Evolutionary conservation across 371 early-diverging fungal genomes (phyloP).

Genomic region (Parasitella parasitica): DNA sequence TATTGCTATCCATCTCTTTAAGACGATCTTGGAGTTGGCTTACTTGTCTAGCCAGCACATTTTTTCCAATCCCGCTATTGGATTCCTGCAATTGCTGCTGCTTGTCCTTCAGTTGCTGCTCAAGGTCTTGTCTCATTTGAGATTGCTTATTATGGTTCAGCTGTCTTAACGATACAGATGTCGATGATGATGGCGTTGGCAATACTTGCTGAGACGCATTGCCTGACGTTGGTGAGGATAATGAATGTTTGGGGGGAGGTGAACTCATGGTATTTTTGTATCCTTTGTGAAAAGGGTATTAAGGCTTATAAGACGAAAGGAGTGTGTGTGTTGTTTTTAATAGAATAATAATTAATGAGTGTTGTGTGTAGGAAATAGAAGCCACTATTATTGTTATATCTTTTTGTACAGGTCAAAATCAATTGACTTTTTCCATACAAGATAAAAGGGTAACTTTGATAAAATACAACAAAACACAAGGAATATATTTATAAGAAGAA

Average conservation of each 20-base stretch:
- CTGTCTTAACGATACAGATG: slow-evolving; percentile 23
- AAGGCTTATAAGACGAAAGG: background rate
- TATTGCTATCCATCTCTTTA: slow-evolving; percentile 32
- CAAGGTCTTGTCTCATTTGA: slow-evolving; percentile 32
- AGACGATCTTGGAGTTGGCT: slow-evolving; percentile 39
- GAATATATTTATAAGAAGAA: background rate
- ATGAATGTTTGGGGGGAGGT: slow-evolving; percentile 42
- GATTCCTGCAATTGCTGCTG: slow-evolving; percentile 43
- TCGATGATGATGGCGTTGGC: slow-evolving; percentile 48
- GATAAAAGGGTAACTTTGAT: background rate
- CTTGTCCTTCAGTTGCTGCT: slow-evolving; percentile 47
- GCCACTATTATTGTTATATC: background rate
- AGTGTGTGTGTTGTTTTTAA: background rate
- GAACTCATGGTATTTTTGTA: slow-evolving; percentile 19
- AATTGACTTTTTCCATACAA: slow-evolving; percentile 1
- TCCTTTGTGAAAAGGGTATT: background rate
- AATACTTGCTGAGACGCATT: slow-evolving; percentile 27
- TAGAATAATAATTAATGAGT: no score
- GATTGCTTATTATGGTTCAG: slow-evolving; percentile 12
- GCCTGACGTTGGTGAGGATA: slow-evolving; percentile 37
- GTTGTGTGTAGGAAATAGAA: no score
- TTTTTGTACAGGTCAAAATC: background rate
- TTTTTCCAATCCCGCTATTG: slow-evolving; percentile 46
- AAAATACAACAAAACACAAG: slow-evolving; percentile 2
- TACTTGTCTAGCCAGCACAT: slow-evolving; percentile 47